Conservation (phyloP, 768 basidiomycete species). For the Xerocomellus intermedius region DNA sequence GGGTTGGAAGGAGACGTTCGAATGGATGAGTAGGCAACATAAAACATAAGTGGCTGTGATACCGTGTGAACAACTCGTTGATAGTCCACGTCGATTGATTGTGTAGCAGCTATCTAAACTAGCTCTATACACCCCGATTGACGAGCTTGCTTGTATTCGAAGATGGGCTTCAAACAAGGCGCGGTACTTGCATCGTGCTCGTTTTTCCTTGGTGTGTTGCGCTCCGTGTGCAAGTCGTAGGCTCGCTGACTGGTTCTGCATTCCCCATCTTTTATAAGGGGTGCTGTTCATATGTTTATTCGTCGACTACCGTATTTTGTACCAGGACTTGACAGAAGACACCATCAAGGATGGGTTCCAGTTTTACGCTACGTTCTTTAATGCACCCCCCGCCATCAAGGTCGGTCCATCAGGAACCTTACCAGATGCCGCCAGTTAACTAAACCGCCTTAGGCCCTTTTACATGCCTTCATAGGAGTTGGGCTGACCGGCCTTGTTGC, state of each 20-base stretch:
- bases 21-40: conserved; percentile 15
- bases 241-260: not conserved
- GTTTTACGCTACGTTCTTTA: conserved; percentile 92
- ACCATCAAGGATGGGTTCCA: conserved; percentile 74
- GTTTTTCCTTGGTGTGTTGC: conserved; percentile 80
- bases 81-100: not conserved
- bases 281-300: conserved; percentile 83
- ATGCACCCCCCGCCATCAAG: conserved; percentile 92
- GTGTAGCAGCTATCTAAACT: no score
- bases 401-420: conserved; percentile 38
- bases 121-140: no score
- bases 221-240: conserved; percentile 18
- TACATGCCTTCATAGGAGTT: conserved; percentile 82
- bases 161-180: conserved; percentile 87
- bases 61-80: conserved; percentile 16
- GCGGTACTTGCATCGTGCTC: conserved; percentile 85
- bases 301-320: conserved; percentile 85
- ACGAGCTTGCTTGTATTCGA: conserved; percentile 2
- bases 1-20: not conserved
- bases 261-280: conserved; percentile 40
- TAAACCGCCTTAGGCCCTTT: conserved; percentile 56
- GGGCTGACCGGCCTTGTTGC: conserved; percentile 71
- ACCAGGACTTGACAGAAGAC: conserved; percentile 61
- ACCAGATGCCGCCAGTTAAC: not conserved
- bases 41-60: conserved; percentile 18